phyloP scores from a whole-genome alignment of 2,329 filamentous ascomycete species.

The Paecilomyces variotii region DNA sequence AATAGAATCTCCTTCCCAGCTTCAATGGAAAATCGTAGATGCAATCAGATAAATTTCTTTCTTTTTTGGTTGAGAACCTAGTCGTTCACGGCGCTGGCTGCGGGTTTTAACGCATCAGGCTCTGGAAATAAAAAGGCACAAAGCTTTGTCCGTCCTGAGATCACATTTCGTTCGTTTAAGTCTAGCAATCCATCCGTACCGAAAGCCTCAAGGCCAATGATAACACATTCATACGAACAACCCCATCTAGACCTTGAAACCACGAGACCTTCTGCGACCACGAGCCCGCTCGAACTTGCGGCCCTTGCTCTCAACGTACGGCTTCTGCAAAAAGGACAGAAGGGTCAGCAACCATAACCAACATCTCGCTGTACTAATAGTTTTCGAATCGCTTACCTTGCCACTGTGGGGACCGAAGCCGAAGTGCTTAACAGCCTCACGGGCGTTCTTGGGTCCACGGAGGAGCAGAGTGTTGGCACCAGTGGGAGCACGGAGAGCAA shows the following conservation, averaged over 20 bases:
- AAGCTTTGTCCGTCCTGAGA: background rate
- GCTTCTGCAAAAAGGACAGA: slow-evolving; percentile 57
- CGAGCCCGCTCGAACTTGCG: slow-evolving; percentile 99
- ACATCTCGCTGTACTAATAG: slow-evolving; percentile 4
- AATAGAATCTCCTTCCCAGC: background rate
- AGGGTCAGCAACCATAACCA: slow-evolving; percentile 5
- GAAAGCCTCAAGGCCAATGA: slow-evolving; percentile 1
- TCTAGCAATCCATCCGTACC: slow-evolving; percentile 1
- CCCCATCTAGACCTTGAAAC: slow-evolving; percentile 94
- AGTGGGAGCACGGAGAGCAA: slow-evolving; percentile 89
- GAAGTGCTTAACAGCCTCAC: slow-evolving; percentile 99
- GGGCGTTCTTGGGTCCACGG: slow-evolving; percentile 94
- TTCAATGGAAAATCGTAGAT: background rate
- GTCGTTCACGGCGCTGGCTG: background rate
- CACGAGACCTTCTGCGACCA: slow-evolving; percentile 95
- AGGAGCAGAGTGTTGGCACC: slow-evolving; percentile 95
- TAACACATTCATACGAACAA: slow-evolving; percentile 2
- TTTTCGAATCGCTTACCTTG: slow-evolving; percentile 59
- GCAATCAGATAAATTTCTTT: background rate
- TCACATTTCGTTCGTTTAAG: slow-evolving; percentile 2
- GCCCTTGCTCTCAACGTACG: slow-evolving; percentile 95
- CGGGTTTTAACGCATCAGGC: background rate
- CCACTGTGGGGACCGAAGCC: slow-evolving; percentile 95
- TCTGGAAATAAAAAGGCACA: background rate
- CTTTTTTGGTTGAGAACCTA: background rate